Conservation (phyloP, 1,139 yeast genomes). For the Zygoascus meyerae region DNA sequence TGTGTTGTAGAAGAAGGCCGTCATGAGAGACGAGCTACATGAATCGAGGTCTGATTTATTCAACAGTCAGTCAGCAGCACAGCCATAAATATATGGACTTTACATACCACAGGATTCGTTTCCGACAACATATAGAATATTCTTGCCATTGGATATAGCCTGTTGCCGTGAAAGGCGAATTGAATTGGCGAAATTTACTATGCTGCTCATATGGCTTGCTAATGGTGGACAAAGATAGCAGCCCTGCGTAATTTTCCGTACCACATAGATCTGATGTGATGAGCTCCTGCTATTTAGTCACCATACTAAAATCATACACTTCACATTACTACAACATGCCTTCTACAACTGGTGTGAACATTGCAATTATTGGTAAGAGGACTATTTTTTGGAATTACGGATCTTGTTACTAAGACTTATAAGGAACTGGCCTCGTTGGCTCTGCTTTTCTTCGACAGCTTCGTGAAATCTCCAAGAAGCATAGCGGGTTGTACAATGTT, state of each 20-base stretch:
- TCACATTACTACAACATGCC: constrained; percentile 15
- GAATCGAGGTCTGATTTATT: constrained; percentile 64
- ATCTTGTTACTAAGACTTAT: background rate
- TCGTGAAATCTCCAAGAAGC: constrained; percentile 38
- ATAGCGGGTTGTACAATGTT: constrained; percentile 53
- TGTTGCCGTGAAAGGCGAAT: background rate
- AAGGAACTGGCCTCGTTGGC: constrained; percentile 91
- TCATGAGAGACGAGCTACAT: constrained; percentile 65
- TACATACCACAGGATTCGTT: constrained; percentile 61
- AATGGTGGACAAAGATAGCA: background rate
- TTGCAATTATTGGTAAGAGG: constrained; percentile 66
- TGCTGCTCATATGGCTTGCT: background rate
- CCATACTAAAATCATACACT: too few species aligned
- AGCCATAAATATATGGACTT: background rate
- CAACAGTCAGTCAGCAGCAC: background rate
- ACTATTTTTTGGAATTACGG: background rate
- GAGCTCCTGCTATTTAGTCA: constrained; percentile 1
- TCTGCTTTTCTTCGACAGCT: constrained; percentile 80
- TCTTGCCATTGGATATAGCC: constrained; percentile 10
- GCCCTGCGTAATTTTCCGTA: background rate
- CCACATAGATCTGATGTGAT: too few species aligned
- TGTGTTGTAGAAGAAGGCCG: constrained; percentile 50
- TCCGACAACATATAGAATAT: constrained; percentile 55
- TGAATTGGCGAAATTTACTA: constrained; percentile 6
- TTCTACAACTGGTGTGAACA: constrained; percentile 42